phyloP scores from a whole-genome alignment of 768 basidiomycete genomes.

The Boletus subcaerulescens region DNA sequence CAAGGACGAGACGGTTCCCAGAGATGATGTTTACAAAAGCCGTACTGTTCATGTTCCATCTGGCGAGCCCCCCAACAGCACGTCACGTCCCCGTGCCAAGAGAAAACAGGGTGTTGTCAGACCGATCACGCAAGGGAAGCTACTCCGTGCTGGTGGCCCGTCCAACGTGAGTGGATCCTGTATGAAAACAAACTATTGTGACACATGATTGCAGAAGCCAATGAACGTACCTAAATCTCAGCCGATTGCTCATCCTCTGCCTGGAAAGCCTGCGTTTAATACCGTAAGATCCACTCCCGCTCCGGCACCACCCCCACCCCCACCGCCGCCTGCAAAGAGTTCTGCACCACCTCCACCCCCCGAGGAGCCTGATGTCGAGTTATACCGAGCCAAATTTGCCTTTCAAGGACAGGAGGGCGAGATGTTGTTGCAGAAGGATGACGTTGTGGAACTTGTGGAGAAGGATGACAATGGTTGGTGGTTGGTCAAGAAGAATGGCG shows the following conservation, averaged over 20 bases:
- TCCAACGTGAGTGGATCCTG: conserved; percentile 43
- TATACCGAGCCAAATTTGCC: conserved; percentile 87
- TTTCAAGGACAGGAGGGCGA: conserved; percentile 94
- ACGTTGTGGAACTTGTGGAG: conserved; percentile 86
- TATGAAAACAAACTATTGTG: not conserved
- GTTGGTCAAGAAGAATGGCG: conserved; percentile 80
- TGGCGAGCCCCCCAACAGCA: conserved; percentile 80
- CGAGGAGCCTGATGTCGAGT: conserved; percentile 60
- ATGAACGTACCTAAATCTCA: conserved; percentile 37
- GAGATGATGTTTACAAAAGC: conserved; percentile 90
- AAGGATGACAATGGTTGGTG: conserved; percentile 98
- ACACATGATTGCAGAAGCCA: conserved; percentile 41
- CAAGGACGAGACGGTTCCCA: conserved; percentile 81
- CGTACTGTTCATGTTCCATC: conserved; percentile 84
- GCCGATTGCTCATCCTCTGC: conserved; percentile 50
- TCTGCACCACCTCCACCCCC: conserved; percentile 55
- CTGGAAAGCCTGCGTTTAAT: conserved; percentile 49
- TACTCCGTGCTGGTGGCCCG: conserved; percentile 75
- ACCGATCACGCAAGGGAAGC: conserved; percentile 82
- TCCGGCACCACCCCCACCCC: conserved; percentile 30
- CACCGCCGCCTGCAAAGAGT: conserved; percentile 40
- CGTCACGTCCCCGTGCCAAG: conserved; percentile 81
- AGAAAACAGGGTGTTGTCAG: conserved; percentile 83
- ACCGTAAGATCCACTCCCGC: conserved; percentile 21
- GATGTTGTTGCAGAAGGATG: conserved; percentile 86